Evolutionary conservation across 176 grass and related monocot genomes (phyloP).

Genomic region (Panicum miliaceum): DNA sequence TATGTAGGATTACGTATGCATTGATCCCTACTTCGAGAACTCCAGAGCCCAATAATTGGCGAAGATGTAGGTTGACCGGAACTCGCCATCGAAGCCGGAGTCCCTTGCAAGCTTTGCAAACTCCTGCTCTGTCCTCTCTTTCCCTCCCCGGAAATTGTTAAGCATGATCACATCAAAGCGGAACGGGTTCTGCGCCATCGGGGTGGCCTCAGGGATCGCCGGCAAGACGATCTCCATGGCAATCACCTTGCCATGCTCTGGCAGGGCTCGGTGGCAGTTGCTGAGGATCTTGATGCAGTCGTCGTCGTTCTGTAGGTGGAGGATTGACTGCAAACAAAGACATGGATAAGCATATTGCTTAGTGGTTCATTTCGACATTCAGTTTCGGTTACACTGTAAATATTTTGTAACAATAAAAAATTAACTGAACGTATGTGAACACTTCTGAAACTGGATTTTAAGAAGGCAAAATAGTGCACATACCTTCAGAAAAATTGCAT

Average conservation of each 20-base stretch:
- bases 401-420: background rate
- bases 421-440: background rate
- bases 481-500: constrained; percentile 46
- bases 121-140: background rate
- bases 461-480: background rate
- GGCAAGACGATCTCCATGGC: background rate
- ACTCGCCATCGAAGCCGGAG: background rate
- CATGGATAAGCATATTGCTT: background rate
- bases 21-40: background rate
- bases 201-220: background rate
- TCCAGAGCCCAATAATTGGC: background rate
- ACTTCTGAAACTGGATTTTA: background rate
- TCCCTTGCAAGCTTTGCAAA: background rate
- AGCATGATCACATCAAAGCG: background rate
- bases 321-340: background rate
- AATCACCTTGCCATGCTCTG: background rate
- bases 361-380: background rate
- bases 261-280: background rate
- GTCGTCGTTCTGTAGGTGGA: background rate
- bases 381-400: background rate
- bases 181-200: background rate
- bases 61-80: background rate
- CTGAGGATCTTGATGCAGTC: background rate
- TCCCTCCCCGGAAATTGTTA: background rate
- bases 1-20: too few species aligned